Base-by-base conservation (phyloP, 345 rosid genomes). In the Cardamine resedifolia region DNA sequence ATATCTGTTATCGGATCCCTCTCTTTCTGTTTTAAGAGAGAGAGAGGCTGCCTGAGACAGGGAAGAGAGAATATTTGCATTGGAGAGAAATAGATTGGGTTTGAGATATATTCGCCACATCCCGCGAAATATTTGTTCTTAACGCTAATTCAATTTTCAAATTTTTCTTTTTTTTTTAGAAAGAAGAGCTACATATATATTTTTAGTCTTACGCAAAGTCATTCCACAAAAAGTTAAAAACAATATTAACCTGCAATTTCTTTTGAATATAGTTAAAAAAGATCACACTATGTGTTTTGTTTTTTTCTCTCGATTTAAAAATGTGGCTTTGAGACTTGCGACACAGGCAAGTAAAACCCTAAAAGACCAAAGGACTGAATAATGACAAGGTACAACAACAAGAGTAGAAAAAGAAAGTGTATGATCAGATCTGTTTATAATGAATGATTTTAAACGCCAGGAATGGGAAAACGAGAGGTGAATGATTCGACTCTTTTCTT, bases 391-490 rank as follows among this genome's bases (percentile, higher is more conserved):
- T 64, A 51, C 69, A 62, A 23, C 48, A 45, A 44, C n/a, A n/a
- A n/a, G 36, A 61, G 34, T 3, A 64, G 56, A 30, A 8, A 10
- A 10, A n/a, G n/a, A 51, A n/a, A 53, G 31, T 10, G 6, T 10
- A 11, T 30, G 7, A 30, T 64, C 24, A 6, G 7, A 30, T 64
- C 24, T 55, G 39, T 55, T 5, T 31, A 31, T 65, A 19, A 27
- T n/a, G n/a, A n/a, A n/a, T n/a, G n/a, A n/a, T n/a, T 62, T 87
- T 77, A 88, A 58, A 85, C 82, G 18, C 98, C 97, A 12, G 96
- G 98, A 5, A 90, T 80, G 0, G 96, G 96, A 66, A 90, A 90
- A 64, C 79, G 86, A 31, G 91, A 84, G 39, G 96, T 82, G 11
- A 93, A 85, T 27, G 82, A 80, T 80, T 93, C 96, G 2, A 93